These are phyloP conservation scores for Luffa aegyptiaca DNA, from an alignment of 306 rosid species.

Conservation along the genomic window DNA sequence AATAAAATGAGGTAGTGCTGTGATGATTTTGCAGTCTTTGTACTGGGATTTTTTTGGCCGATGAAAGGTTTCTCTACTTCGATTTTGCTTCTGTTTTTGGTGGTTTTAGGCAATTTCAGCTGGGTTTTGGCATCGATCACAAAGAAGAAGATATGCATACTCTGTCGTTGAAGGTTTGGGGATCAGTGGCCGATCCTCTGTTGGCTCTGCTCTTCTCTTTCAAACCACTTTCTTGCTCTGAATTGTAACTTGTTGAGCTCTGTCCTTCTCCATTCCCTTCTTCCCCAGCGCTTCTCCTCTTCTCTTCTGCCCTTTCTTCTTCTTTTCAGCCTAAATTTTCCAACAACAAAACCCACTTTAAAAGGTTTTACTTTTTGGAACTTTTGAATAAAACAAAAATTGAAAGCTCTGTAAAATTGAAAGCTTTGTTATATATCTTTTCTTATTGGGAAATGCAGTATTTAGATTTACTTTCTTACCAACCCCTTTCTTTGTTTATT, in stretches of 20 bases:
- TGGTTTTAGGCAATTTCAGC: slow-evolving; percentile 27
- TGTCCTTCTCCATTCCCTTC: slow-evolving; percentile 33
- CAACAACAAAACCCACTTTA: too few species aligned
- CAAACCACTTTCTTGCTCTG: slow-evolving; percentile 62
- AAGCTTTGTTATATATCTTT: slow-evolving; percentile 9
- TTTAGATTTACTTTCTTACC: neutral
- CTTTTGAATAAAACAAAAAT: too few species aligned
- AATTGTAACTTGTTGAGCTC: slow-evolving; percentile 39
- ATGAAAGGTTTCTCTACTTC: slow-evolving; percentile 37
- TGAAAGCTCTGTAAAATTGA: neutral
- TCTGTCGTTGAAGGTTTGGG: slow-evolving; percentile 92
- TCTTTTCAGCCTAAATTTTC: slow-evolving; percentile 37
- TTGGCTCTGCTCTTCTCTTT: slow-evolving; percentile 63
- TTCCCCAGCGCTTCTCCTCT: slow-evolving; percentile 21
- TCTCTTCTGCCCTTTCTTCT: slow-evolving; percentile 42
- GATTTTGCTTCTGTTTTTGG: slow-evolving; percentile 21
- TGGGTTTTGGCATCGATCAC: slow-evolving; percentile 59
- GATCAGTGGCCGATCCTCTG: slow-evolving; percentile 91
- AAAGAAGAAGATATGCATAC: slow-evolving; percentile 21
- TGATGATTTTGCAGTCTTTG: slow-evolving; percentile 10
- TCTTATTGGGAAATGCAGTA: slow-evolving; percentile 3
- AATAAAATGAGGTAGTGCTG: slow-evolving; percentile 28
- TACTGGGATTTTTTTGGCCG: slow-evolving; percentile 19
- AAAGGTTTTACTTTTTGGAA: too few species aligned
- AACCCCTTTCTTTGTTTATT: neutral